phyloP scores from a whole-genome alignment of 2,329 filamentous ascomycete species.

The Cordyceps cicadae region DNA sequence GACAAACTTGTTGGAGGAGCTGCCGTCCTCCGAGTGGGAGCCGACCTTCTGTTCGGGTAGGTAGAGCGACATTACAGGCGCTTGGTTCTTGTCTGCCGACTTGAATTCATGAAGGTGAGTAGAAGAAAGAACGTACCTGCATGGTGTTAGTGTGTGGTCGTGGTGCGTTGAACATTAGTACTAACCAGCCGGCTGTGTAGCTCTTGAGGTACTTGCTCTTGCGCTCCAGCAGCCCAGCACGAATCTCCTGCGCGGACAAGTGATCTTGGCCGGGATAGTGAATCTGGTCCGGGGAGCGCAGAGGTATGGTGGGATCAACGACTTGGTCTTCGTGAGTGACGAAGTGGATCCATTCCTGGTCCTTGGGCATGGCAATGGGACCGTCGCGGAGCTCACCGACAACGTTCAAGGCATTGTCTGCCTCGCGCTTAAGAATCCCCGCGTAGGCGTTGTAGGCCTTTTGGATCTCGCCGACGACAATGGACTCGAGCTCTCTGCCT shows the following conservation, averaged over 20 bases:
- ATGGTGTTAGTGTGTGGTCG: background rate
- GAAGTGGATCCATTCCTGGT: slow-evolving; percentile 82
- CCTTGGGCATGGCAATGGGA: slow-evolving; percentile 87
- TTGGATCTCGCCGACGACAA: slow-evolving; percentile 94
- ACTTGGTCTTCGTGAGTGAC: slow-evolving; percentile 76
- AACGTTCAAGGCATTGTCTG: slow-evolving; percentile 68
- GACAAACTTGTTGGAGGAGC: slow-evolving; percentile 93
- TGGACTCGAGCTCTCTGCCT: slow-evolving; percentile 88
- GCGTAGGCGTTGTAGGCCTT: slow-evolving; percentile 95
- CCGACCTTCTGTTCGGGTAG: slow-evolving; percentile 92
- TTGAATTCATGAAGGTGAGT: slow-evolving; percentile 99
- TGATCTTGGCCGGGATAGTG: slow-evolving; percentile 87
- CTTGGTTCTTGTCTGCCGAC: slow-evolving; percentile 86
- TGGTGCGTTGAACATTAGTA: slow-evolving; percentile 2
- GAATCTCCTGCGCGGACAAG: slow-evolving; percentile 71
- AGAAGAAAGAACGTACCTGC: slow-evolving; percentile 87
- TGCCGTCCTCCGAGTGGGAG: slow-evolving; percentile 73
- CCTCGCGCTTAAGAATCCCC: slow-evolving; percentile 83
- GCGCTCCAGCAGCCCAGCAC: slow-evolving; percentile 84
- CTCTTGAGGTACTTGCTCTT: slow-evolving; percentile 99
- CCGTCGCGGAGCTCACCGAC: slow-evolving; percentile 76
- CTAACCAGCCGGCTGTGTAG: slow-evolving; percentile 89
- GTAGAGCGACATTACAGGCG: slow-evolving; percentile 92
- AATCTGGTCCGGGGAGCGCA: slow-evolving; percentile 73
- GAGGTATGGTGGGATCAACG: slow-evolving; percentile 72